phyloP scores from a whole-genome alignment of 169 alveolate genomes.

The Cryptosporidium felis region DNA sequence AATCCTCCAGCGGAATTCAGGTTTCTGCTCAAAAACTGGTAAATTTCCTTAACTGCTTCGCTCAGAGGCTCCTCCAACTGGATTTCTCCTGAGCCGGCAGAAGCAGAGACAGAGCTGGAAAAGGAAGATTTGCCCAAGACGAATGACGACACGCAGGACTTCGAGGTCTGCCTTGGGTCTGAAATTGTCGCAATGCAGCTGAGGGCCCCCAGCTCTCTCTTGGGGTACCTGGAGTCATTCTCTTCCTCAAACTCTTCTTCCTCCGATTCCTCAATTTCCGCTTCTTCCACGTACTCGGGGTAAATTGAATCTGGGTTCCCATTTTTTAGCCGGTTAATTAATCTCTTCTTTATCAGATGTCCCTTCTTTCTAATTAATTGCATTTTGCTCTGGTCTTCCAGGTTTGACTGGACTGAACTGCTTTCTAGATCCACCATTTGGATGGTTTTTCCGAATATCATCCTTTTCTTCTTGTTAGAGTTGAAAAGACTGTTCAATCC shows the following conservation, averaged over 20 bases:
- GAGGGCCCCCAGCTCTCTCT: too few species aligned
- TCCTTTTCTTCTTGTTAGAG: neutral
- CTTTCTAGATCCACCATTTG: neutral
- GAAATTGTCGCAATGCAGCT: too few species aligned
- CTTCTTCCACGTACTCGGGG: too few species aligned
- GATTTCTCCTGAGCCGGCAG: too few species aligned
- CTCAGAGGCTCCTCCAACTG: slow-evolving; percentile 25
- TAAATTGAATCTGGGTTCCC: too few species aligned
- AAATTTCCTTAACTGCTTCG: slow-evolving; percentile 10
- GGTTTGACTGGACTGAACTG: neutral
- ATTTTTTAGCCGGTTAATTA: neutral
- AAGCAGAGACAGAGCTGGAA: too few species aligned
- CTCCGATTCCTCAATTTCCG: too few species aligned
- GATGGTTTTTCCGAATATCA: neutral
- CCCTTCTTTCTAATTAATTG: neutral
- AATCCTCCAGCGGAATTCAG: slow-evolving; percentile 22
- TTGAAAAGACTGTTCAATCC: slow-evolving; percentile 6
- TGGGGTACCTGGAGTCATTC: too few species aligned
- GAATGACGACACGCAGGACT: too few species aligned
- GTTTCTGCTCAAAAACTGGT: slow-evolving; percentile 2
- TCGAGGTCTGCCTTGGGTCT: too few species aligned
- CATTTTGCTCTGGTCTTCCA: neutral
- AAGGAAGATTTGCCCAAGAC: too few species aligned
- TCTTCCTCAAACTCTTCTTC: too few species aligned
- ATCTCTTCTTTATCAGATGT: neutral